Conservation (phyloP, 768 basidiomycete species). For the Pleurotus tuoliensis region DNA sequence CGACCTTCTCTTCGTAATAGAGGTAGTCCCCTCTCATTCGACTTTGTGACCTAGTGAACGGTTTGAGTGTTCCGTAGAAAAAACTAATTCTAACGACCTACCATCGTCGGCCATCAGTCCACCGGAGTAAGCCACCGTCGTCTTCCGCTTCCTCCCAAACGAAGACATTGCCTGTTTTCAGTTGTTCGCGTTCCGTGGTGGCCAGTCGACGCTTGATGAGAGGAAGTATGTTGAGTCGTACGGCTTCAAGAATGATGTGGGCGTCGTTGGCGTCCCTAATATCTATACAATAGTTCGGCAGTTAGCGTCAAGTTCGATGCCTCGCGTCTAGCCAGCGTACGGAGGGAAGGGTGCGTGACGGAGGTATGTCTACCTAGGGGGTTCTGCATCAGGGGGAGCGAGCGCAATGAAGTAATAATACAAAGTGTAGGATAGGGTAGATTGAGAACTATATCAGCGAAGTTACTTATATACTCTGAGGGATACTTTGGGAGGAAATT, state of each 20-base stretch:
- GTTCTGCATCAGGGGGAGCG: not conserved
- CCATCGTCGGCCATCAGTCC: constrained; percentile 68
- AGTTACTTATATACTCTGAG: constrained; percentile 5
- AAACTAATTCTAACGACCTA: constrained; percentile 13
- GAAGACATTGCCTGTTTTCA: constrained; percentile 54
- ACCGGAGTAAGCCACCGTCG: constrained; percentile 43
- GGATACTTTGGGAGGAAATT: constrained; percentile 2
- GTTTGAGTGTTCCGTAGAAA: not conserved
- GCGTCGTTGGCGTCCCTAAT: constrained; percentile 57
- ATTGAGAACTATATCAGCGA: not conserved
- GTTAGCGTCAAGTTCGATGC: not conserved
- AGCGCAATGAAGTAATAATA: not conserved
- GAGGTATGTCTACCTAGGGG: constrained; percentile 1
- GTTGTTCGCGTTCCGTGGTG: constrained; percentile 46
- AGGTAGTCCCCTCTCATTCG: constrained; percentile 62
- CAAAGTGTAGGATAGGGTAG: not conserved
- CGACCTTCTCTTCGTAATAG: constrained; percentile 63
- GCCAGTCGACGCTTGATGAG: constrained; percentile 50
- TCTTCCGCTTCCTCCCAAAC: constrained; percentile 68
- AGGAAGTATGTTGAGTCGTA: constrained; percentile 50
- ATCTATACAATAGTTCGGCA: constrained; percentile 27
- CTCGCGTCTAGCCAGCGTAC: constrained; percentile 9
- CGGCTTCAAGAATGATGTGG: constrained; percentile 55
- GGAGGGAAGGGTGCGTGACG: constrained; percentile 20
- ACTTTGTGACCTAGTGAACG: constrained; percentile 51